Evolutionary conservation across 495 filamentous ascomycete genomes (phyloP), one percentile per base, ranked within the genome.

Genomic region (Bryoglossum gracile): DNA sequence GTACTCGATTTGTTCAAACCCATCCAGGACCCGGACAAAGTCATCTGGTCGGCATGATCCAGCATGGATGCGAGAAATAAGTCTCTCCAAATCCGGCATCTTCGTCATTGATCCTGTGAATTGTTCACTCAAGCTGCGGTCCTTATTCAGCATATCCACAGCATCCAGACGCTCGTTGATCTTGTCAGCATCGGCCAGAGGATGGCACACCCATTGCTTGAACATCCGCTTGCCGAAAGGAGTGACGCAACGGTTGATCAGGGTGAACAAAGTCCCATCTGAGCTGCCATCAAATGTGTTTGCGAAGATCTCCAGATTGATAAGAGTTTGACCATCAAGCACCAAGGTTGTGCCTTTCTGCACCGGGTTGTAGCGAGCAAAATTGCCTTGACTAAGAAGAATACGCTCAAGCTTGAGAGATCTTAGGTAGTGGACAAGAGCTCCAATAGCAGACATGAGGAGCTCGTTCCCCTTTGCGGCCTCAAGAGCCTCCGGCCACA

Each of bases 211-310:
- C 94, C 94, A 99, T 64, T 95, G 90, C 32, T 89, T 83, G 65
- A 97, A 90, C 67, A 92, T 85, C 3, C 94, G 83, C 70, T 99
- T 99, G 43, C 91, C 94, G 57, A 97, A 99, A 0, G 94, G 91
- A 1, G 94, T 96, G 48, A 95, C 83, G 63, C 94, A 99, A 19
- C 87, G 78, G 64, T 99, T 97, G 10, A 99, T 73, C 33, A 97
- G 78, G 11, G 75, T 75, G 69, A 96, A 97, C 3, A 99, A 68
- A 0, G 92, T 97, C 18, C 94, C 94, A 11, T 91, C 81, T 0
- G 72, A 57, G 14, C 86, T 77, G 6, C 91, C 91, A 62, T 96
- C 91, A 56, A 85, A 88, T 1, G 83, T 94, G 66, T 99, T 99
- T 41, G 87, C 78, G 56, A 99, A 96, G 8, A 98, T 82, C 62